Base-by-base conservation (phyloP, 352 stramenopile species). In the Phytophthora capsici region DNA sequence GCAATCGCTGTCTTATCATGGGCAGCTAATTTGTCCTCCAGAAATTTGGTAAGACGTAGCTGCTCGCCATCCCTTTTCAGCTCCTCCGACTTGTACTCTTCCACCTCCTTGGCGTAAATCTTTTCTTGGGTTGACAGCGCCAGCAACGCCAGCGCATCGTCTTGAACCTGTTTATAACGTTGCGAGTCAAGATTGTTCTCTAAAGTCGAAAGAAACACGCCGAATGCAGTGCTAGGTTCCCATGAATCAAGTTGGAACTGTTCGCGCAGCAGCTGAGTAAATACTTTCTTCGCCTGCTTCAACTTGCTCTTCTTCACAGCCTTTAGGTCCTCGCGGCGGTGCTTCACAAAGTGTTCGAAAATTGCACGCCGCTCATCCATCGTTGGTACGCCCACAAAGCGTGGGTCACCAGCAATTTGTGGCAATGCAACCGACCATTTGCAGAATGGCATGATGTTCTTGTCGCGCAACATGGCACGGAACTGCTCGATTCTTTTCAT, bases 341-440 rank as follows among this genome's bases (percentile, higher is more conserved):
- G 73, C 41, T 86, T 64, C 0, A 93, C 72, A 63, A 93, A 95
- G 28, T 93, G 76, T 20, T 95, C 83, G 63, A 91, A 95, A 66
- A 93, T 84, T 23, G 78, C 80, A 17, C 82, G 83, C 1, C 86
- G 84, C 51, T 93, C 82, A 28, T 93, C 82, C 86, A 95, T 95
- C 67, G 79, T 90, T 22, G 73, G 61, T 6, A 94, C 66, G 1
- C 78, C 82, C 46, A 91, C 74, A 58, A 95, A 95, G 0, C 86
- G 81, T 2, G 80, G 76, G 46, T 95, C 86, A n/a, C 67, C 66
- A 17, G 81, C 74, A 58, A 95, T 92, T 34, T 84, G 79, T 6
- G 86, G 84, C 30, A 95, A 69, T 26, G 84, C 86, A 10, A 90
- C 86, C 41, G 84, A 91, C 86, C 86, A 95, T 51, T 92, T 92